phyloP scores from a whole-genome alignment of 139 green algal species.

The Dunaliella sp. region DNA sequence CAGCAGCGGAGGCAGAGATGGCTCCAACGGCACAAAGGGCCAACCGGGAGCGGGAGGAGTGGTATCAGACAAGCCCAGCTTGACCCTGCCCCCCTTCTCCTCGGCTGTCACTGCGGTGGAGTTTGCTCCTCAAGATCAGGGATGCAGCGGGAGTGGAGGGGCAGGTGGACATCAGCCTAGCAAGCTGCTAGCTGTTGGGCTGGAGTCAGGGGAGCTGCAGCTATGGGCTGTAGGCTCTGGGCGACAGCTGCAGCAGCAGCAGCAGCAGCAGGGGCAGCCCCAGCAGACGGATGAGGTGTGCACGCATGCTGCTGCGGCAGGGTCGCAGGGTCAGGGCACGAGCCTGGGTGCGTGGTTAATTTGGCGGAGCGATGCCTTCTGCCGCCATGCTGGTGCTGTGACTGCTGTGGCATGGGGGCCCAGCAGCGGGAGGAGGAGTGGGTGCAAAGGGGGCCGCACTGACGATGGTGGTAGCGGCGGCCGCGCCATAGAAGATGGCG shows the following conservation, averaged over 20 bases:
- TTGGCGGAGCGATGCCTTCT: conserved; percentile 33
- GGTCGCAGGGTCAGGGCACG: not conserved
- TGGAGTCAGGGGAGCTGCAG: conserved; percentile 55
- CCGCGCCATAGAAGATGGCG: no score
- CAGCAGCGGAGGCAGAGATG: conserved; percentile 11
- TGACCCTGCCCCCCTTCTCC: conserved; percentile 37
- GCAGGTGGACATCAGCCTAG: not conserved
- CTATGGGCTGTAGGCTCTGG: conserved; percentile 47
- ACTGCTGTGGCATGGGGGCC: conserved; percentile 56
- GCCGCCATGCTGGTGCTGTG: conserved; percentile 57
- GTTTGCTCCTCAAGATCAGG: conserved; percentile 45
- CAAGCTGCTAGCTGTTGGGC: conserved; percentile 50
- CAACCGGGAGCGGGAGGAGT: not conserved
- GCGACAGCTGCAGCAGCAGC: not conserved
- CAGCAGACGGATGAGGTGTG: no score
- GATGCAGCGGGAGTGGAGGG: not conserved
- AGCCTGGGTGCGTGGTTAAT: conserved; percentile 11
- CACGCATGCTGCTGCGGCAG: not conserved
- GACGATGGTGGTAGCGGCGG: not conserved
- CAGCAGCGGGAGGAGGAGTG: not conserved
- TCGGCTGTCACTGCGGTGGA: conserved; percentile 57
- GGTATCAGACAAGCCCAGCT: not conserved
- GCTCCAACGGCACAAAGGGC: conserved; percentile 2
- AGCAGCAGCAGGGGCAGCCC: not conserved
- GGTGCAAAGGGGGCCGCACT: not conserved